A percentile compares a stretch with the other conserved stretches of the same genome.
phyloP scores from a whole-genome alignment of 2,329 filamentous ascomycete species.

The Microcyclospora tardicrescens region DNA sequence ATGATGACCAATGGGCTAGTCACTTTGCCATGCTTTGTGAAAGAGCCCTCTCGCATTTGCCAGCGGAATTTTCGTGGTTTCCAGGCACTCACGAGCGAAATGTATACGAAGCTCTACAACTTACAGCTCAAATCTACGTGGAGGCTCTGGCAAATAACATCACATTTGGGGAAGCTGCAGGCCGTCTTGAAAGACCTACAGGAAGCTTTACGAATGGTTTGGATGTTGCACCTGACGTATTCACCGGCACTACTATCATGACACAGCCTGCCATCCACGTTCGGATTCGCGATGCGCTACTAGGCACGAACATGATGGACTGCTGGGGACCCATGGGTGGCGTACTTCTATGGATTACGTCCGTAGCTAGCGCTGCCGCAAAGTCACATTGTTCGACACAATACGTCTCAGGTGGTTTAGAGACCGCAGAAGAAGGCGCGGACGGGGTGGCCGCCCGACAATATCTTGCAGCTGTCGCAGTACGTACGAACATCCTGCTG shows the following conservation, averaged over 20 bases:
- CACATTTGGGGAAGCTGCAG: conserved; percentile 14
- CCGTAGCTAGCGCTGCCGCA: conserved; percentile 20
- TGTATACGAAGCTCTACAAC: conserved; percentile 18
- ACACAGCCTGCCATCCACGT: conserved; percentile 5
- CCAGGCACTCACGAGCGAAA: conserved; percentile 6
- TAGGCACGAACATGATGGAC: conserved; percentile 15
- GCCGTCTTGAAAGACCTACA: background rate
- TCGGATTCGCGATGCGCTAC: conserved; percentile 14
- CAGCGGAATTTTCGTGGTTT: conserved; percentile 6
- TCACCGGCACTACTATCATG: background rate
- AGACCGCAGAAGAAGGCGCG: conserved; percentile 5
- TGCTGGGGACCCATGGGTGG: conserved; percentile 23
- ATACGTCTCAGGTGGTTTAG: background rate
- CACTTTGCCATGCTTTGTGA: conserved; percentile 4
- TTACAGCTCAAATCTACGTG: conserved; percentile 17
- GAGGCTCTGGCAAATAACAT: conserved; percentile 12
- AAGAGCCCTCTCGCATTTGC: background rate
- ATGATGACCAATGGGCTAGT: background rate
- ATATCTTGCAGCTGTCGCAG: conserved; percentile 20
- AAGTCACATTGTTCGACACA: conserved; percentile 8
- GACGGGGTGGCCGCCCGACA: conserved; percentile 16
- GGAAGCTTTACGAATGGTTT: background rate
- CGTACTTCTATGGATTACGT: conserved; percentile 20
- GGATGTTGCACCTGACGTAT: background rate
- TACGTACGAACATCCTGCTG: conserved; percentile 19